Percentiles rank a stretch among this genome's conserved stretches.
These are phyloP conservation scores for Pogostemon cablin DNA, from an alignment of 257 asterid species.

Conservation along the genomic window DNA sequence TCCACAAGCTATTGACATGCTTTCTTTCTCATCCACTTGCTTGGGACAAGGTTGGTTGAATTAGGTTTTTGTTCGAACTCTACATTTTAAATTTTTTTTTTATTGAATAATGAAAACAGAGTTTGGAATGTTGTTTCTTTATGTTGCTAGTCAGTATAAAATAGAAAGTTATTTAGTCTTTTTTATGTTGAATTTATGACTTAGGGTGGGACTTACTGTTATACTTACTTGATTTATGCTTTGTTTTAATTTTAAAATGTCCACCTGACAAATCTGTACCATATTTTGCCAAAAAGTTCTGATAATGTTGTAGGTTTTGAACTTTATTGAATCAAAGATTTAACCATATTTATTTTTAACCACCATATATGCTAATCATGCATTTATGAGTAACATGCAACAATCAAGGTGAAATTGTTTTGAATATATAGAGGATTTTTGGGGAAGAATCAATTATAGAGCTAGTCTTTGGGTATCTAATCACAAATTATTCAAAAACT, in stretches of 20 bases:
- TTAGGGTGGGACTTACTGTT: conserved; percentile 13
- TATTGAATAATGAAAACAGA: neutral
- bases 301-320: too few relatives aligned
- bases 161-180: conserved; percentile 12
- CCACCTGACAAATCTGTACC: neutral
- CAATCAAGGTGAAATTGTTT: too few relatives aligned
- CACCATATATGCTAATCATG: too few relatives aligned
- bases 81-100: neutral
- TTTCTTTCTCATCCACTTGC: conserved; percentile 89
- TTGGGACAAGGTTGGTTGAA: conserved; percentile 78
- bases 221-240: neutral
- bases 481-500: too few relatives aligned
- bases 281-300: too few relatives aligned
- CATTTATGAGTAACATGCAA: too few relatives aligned
- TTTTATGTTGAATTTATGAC: conserved; percentile 9
- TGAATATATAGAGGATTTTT: too few relatives aligned
- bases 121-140: conserved; percentile 20
- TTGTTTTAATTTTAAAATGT: neutral
- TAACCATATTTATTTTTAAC: too few relatives aligned
- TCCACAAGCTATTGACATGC: conserved; percentile 85
- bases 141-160: neutral
- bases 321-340: too few relatives aligned
- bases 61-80: conserved; percentile 28
- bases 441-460: too few relatives aligned
- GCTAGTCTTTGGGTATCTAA: too few relatives aligned